phyloP scores from a whole-genome alignment of 106 monocot species.

The Dendrobium nobile region DNA sequence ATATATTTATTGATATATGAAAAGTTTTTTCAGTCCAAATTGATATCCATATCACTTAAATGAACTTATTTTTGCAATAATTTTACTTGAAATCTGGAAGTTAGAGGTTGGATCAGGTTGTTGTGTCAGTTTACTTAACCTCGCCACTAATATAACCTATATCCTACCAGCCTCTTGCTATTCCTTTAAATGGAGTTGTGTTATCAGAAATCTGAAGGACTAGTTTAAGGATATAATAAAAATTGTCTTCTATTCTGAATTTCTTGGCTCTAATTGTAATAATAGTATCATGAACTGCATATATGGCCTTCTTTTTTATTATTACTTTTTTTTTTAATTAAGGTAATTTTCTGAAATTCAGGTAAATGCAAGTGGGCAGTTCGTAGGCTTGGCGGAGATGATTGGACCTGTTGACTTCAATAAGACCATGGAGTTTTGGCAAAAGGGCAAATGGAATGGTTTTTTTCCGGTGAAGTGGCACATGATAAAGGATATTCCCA shows the following conservation, averaged over 20 bases:
- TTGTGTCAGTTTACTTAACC: too few relatives aligned
- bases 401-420: constrained; percentile 75
- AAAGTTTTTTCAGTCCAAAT: background rate
- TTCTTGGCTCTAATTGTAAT: background rate
- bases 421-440: constrained; percentile 84
- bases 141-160: too few relatives aligned
- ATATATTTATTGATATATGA: background rate
- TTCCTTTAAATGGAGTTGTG: too few relatives aligned
- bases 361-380: constrained; percentile 85
- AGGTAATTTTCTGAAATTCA: constrained; percentile 19
- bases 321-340: background rate
- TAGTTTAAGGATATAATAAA: too few relatives aligned
- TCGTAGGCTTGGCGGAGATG: constrained; percentile 95
- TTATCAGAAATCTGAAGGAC: too few relatives aligned
- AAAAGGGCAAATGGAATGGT: constrained; percentile 64
- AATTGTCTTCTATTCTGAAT: background rate
- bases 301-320: background rate
- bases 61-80: background rate
- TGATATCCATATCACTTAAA: background rate
- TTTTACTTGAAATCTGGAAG: background rate
- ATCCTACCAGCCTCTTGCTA: too few relatives aligned
- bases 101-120: too few relatives aligned
- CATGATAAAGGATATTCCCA: constrained; percentile 85
- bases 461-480: constrained; percentile 92
- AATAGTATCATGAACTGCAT: background rate